phyloP scores from a whole-genome alignment of 73 alveolate genomes.

The Paramecium tetraurelia region DNA sequence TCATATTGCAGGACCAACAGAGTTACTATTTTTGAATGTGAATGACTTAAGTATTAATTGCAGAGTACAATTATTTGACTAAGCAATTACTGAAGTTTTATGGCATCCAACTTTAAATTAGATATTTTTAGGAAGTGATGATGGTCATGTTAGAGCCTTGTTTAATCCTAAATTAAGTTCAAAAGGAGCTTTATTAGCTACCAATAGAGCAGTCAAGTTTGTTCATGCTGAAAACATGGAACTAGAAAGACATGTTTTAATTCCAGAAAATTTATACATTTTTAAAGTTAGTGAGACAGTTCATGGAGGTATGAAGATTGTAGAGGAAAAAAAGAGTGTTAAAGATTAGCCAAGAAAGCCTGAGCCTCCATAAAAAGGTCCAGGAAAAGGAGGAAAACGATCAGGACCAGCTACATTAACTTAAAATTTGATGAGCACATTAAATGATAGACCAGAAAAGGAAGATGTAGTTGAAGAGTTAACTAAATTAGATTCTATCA shows the following conservation, averaged over 20 bases:
- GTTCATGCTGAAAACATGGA: conserved; percentile 59
- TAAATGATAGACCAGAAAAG: conserved; percentile 76
- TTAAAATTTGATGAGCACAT: conserved; percentile 78
- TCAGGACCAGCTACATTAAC: conserved; percentile 75
- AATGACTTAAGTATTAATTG: conserved; percentile 19
- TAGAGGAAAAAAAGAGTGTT: conserved; percentile 60
- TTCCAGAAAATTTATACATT: conserved; percentile 61
- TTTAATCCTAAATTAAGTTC: conserved; percentile 69
- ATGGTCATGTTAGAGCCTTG: conserved; percentile 66
- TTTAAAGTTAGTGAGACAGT: conserved; percentile 54
- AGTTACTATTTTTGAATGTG: conserved; percentile 25
- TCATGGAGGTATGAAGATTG: conserved; percentile 46
- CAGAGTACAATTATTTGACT: conserved; percentile 45
- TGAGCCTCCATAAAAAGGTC: conserved; percentile 67
- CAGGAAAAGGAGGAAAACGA: conserved; percentile 76
- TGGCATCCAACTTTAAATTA: conserved; percentile 73
- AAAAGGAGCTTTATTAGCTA: conserved; percentile 69
- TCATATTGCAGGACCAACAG: conserved; percentile 25
- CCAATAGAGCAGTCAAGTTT: conserved; percentile 43
- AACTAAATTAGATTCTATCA: conserved; percentile 70
- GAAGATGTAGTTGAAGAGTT: conserved; percentile 88
- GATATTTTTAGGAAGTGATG: conserved; percentile 68
- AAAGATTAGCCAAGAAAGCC: conserved; percentile 59
- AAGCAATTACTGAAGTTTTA: conserved; percentile 48
- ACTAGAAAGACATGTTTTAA: conserved; percentile 51